phyloP scores from a whole-genome alignment of 1,284 basidiomycete genomes.

The Heterobasidion annosum region DNA sequence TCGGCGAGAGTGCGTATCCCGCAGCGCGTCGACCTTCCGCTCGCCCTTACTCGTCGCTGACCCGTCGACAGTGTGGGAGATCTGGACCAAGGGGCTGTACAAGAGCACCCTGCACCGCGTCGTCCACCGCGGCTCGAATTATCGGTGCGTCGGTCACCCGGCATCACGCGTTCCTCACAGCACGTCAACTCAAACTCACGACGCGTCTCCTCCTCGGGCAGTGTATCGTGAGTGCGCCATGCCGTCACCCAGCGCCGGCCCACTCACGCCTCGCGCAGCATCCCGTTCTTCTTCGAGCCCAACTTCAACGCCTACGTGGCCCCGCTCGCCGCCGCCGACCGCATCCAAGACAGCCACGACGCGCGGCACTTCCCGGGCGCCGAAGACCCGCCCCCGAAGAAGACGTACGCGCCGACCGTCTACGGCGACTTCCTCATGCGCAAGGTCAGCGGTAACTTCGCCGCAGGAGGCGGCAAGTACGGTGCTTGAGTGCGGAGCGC shows the following conservation, averaged over 20 bases:
- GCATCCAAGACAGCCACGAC: constrained; percentile 26
- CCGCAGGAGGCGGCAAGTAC: constrained; percentile 33
- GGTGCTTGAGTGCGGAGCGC: constrained; percentile 15
- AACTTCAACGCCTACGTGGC: constrained; percentile 61
- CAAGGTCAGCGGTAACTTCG: constrained; percentile 71
- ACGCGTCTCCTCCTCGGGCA: background rate
- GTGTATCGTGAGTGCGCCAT: background rate
- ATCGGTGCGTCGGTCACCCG: constrained; percentile 38
- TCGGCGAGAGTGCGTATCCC: constrained; percentile 67
- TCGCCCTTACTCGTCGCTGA: background rate
- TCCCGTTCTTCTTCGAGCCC: constrained; percentile 86
- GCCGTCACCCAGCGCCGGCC: background rate
- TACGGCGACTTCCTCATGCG: constrained; percentile 69
- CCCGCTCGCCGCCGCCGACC: constrained; percentile 47
- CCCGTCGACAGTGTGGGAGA: constrained; percentile 61
- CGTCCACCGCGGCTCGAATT: constrained; percentile 61
- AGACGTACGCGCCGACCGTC: constrained; percentile 38
- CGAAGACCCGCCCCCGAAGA: constrained; percentile 5
- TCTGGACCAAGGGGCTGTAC: constrained; percentile 78
- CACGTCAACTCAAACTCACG: background rate
- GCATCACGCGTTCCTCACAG: background rate
- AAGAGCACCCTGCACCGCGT: constrained; percentile 73
- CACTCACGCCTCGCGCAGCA: constrained; percentile 23
- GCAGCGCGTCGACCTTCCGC: background rate
- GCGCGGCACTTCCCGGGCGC: constrained; percentile 11